Evolutionary conservation across 306 rosid species (phyloP), one percentile per base, ranked within the genome.

Genomic region (Acmispon strigosus): DNA sequence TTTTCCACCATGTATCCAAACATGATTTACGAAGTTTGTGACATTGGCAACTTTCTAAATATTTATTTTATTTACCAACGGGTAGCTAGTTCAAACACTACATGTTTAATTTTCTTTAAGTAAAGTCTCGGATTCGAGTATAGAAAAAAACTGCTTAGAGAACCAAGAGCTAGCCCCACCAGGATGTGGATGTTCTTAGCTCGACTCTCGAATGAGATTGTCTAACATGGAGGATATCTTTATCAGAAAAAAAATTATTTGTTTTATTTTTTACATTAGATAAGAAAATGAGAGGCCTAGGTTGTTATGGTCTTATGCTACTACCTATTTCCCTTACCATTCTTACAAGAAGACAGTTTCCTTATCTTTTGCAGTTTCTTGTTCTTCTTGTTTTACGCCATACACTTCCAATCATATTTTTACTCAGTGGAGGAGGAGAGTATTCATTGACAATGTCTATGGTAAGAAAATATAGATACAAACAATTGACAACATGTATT

Each of bases 351-450:
- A 62, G 55, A 52, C 13, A 41, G 58, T 51, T 70, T 27, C 18
- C 71, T 14, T 58, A 43, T 62, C 32, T 41, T n/a, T 72, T 83
- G 82, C 88, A 92, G 98, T 90, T 92, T 72, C 54, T 82, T 64
- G 76, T 74, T 77, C 91, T 90, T 81, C 85, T 90, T 62, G 70
- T 88, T 47, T 79, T 90, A 69, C 89, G 96, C 47, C 93, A 88
- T 66, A 81, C 84, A 47, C 91, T 92, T 45, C 90, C 92, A 11
- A 44, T 88, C 29, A 62, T 88, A 84, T 20, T 88, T 19, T 47
- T 88, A 84, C 68, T 90, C 44, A 67, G 77, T 29, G 92, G 77
- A 76, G 80, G 64, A 27, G 87, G 77, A 68, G 90, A 81, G 58
- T 79, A 82, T 78, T 70, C 96, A 6, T 43, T 81, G 79, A 79